Evolutionary conservation across 2,329 filamentous ascomycete genomes (phyloP), one percentile per base, ranked within the genome.

Genomic region (Byssoonygena ceratinophila): DNA sequence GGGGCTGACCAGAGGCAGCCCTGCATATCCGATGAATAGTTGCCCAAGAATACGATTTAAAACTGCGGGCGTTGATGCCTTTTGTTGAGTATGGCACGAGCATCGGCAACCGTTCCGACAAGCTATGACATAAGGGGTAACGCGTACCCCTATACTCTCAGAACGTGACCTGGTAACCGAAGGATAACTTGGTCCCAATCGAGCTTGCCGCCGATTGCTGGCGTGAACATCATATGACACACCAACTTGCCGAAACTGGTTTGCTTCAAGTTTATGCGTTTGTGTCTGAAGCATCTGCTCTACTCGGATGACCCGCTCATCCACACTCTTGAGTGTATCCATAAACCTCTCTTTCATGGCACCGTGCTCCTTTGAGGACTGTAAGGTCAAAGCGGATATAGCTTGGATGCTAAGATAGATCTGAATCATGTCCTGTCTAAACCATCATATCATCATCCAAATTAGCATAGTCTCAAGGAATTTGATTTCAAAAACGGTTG

Each of bases 1-100:
- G 18, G 55, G 46, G 49, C 47, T 62, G 8, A 65, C 11, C 20
- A 59, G 46, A 6, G 64, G 63, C 11, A 66, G 40, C 8, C 64
- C 64, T 5, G 63, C 46, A 52, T 64, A 63, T 5, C 60, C 59
- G 14, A 63, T 37, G 51, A 65, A 64, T 6, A 65, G 52, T 25
- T 59, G 58, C 8, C 63, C 60, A 31, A 64, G 44, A n/a, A 64
- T 37, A 34, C 57, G 57, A 34, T 60, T 55, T 9, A 59, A 48
- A 36, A 58, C 50, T 6, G 49, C 54, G 18, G 62, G 60, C 2
- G 59, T 57, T 7, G 59, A 53, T 6, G 58, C 53, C 47, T 58
- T 60, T 40, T 52, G 55, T 9, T 53, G 44, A 4, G 50, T 31
- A 49, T 63, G 61, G 39, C 61, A 64, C 23, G 43, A 37, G 52